phyloP scores from a whole-genome alignment of 108 stramenopile species.

The Aureococcus anophagefferens region DNA sequence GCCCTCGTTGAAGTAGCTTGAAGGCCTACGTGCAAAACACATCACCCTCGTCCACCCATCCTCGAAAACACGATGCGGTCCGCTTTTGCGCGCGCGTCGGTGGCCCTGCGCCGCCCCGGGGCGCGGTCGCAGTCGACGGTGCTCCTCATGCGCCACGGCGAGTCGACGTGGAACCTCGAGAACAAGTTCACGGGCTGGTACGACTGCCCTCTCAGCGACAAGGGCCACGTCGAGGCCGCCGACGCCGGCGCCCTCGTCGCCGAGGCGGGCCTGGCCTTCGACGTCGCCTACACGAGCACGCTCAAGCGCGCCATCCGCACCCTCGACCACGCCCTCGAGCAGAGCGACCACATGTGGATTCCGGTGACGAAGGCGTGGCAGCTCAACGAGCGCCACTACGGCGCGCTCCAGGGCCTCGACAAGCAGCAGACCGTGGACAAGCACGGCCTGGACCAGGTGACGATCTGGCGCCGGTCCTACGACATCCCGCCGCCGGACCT shows the following conservation, averaged over 20 bases:
- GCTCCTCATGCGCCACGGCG: conserved; percentile 39
- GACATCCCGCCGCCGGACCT: conserved; percentile 76
- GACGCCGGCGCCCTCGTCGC: conserved; percentile 47
- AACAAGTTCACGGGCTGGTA: conserved; percentile 96
- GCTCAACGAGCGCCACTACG: conserved; percentile 84
- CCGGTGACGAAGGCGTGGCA: conserved; percentile 67
- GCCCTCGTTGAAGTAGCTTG: too few relatives aligned
- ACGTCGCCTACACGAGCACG: conserved; percentile 74
- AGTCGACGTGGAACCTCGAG: conserved; percentile 91
- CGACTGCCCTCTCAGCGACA: conserved; percentile 77
- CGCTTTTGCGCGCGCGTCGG: too few relatives aligned
- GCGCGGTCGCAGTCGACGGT: neutral
- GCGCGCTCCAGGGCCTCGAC: conserved; percentile 72
- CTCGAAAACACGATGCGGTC: too few relatives aligned
- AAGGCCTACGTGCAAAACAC: too few relatives aligned
- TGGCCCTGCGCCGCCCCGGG: too few relatives aligned
- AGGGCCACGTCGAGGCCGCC: conserved; percentile 74
- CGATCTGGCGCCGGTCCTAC: conserved; percentile 76
- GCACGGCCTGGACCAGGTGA: conserved; percentile 80
- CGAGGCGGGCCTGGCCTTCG: conserved; percentile 58
- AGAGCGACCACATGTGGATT: conserved; percentile 69
- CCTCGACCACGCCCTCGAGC: conserved; percentile 69
- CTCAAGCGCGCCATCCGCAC: conserved; percentile 75
- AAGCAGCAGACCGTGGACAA: conserved; percentile 87
- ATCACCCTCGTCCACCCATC: too few relatives aligned